phyloP scores from a whole-genome alignment of 306 rosid species.

The Prunus salicina region DNA sequence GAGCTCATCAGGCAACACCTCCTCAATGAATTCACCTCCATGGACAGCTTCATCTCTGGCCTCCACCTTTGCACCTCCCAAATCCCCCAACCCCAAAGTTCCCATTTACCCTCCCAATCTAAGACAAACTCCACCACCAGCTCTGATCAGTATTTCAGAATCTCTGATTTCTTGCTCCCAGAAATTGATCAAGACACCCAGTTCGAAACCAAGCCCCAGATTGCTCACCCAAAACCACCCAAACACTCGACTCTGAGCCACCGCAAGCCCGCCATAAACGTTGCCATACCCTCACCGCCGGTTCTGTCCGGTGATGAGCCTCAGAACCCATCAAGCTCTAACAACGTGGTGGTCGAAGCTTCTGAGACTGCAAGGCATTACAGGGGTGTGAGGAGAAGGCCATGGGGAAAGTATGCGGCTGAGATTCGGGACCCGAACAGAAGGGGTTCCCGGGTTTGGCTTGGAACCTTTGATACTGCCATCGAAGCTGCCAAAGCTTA shows the following conservation, averaged over 20 bases:
- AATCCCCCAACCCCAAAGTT: background rate
- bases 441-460: slow-evolving; percentile 55
- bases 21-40: slow-evolving; percentile 45
- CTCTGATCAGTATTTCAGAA: background rate
- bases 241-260: slow-evolving; percentile 22
- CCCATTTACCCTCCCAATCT: background rate
- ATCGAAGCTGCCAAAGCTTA: slow-evolving; percentile 55
- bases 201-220: slow-evolving; percentile 15
- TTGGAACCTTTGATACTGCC: slow-evolving; percentile 52
- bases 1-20: slow-evolving; percentile 61
- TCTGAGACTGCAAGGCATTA: slow-evolving; percentile 24
- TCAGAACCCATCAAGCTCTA: background rate
- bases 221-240: slow-evolving; percentile 13
- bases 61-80: slow-evolving; percentile 22
- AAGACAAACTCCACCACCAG: background rate
- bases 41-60: slow-evolving; percentile 34
- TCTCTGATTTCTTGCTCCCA: slow-evolving; percentile 23
- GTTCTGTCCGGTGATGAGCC: background rate
- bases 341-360: background rate
- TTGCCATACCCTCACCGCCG: slow-evolving; percentile 23
- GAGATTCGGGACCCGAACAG: slow-evolving; percentile 50
- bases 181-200: slow-evolving; percentile 10
- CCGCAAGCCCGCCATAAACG: slow-evolving; percentile 33
- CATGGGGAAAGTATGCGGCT: slow-evolving; percentile 58
- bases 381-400: slow-evolving; percentile 49